These are phyloP conservation scores for Pharnaceum exiguum DNA, from an alignment of 148 eudicot species.

Conservation along the genomic window DNA sequence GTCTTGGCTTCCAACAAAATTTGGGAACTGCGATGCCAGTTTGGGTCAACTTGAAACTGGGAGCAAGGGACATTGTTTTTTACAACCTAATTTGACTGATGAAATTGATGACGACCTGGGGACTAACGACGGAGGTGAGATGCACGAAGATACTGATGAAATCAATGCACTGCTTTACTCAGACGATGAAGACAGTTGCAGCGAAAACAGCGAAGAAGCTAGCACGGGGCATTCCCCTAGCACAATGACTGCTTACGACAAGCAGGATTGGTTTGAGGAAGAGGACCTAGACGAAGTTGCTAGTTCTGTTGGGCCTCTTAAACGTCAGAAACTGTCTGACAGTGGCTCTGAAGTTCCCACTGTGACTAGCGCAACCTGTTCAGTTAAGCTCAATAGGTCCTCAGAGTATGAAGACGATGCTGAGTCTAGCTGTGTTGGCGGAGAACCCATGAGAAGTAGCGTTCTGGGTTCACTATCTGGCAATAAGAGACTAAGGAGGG, in stretches of 20 bases:
- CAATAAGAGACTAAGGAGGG: slow-evolving; percentile 42
- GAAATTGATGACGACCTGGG: slow-evolving; percentile 29
- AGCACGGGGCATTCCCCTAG: slow-evolving; percentile 95
- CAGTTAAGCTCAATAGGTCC: slow-evolving; percentile 22
- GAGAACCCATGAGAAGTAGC: slow-evolving; percentile 9
- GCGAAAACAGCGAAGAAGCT: slow-evolving; percentile 63
- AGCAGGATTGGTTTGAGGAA: slow-evolving; percentile 38
- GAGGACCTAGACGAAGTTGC: slow-evolving; percentile 55
- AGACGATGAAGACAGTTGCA: slow-evolving; percentile 45
- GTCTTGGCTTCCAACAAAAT: slow-evolving; percentile 32
- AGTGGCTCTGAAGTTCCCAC: slow-evolving; percentile 30
- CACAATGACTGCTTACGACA: slow-evolving; percentile 41
- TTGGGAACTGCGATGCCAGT: slow-evolving; percentile 7
- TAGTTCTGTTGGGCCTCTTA: slow-evolving; percentile 47
- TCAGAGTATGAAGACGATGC: slow-evolving; percentile 55
- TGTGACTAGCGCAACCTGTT: slow-evolving; percentile 27
- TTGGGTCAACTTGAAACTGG: slow-evolving; percentile 17
- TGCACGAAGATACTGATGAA: slow-evolving; percentile 86
- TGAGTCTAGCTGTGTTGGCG: slow-evolving; percentile 57
- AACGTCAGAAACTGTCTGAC: slow-evolving; percentile 41
- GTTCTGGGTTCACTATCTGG: slow-evolving; percentile 24
- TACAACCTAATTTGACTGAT: slow-evolving; percentile 32
- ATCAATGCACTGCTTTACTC: slow-evolving; percentile 86
- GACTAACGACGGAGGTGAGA: slow-evolving; percentile 42
- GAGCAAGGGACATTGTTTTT: slow-evolving; percentile 12